Base-by-base conservation (phyloP, 2,329 filamentous ascomycete genomes). In the Dothiorella sarmentorum region DNA sequence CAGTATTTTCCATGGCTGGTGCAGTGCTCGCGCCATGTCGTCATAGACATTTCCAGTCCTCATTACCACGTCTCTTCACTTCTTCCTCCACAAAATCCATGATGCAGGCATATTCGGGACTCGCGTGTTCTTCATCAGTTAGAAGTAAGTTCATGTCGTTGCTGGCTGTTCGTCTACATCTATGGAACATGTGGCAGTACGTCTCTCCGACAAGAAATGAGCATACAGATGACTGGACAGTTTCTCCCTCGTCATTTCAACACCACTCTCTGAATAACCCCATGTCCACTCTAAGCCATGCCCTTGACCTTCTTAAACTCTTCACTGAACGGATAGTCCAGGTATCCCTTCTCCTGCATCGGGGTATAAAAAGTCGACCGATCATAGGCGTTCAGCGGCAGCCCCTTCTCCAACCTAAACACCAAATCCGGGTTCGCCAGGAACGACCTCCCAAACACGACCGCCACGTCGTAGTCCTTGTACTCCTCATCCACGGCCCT, bases 381-480 rank as follows among this genome's bases (percentile, higher is more conserved):
- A 63, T 81, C 67, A 61, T 80, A 81, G 37, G 68, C 65, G 13
- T 66, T 71, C 29, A 80, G 66, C n/a, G 71, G 67, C 7, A 81
- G 68, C 1, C 74, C 74, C 52, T 78, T 66, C 63, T 73, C 59
- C 24, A 81, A 40, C 31, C 78, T 69, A 61, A 73, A 80, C 3
- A 75, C 72, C 22, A 82, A 64, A 63, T 81, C 78, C 2, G 79
- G 79, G 5, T 73, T 81, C 31, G 72, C 71, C 61, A 80, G 78
- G 60, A 78, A 81, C 57, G 74, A 75, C 27, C 79, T 64, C 7
- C 79, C 79, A 64, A 80, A 80, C 1, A 75, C 76, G n/a, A 80
- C 71, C 17, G 68, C 68, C 15, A 80, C 62, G 45, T 79, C 73
- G 29, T 72, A 71, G 9, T 75, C 71, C 24, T 67, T 69, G 58